Conservation (phyloP, 2,329 filamentous ascomycete genomes). For the Periconia macrospinosa region DNA sequence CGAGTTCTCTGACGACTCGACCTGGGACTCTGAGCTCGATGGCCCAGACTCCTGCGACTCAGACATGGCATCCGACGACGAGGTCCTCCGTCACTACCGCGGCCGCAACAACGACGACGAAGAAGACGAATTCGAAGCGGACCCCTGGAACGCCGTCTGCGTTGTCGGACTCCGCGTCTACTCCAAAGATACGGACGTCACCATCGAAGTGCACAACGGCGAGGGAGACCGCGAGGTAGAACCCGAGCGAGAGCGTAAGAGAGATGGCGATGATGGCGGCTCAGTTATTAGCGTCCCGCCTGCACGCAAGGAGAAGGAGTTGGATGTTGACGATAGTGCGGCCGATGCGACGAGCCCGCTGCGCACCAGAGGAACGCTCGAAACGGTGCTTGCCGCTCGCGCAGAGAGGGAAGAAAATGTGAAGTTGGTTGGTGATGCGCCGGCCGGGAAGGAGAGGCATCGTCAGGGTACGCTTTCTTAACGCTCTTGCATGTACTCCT, state of each 20-base stretch:
- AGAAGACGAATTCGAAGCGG: conserved; percentile 49
- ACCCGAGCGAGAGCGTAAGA: background rate
- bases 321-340: conserved; percentile 46
- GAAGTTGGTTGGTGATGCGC: conserved; percentile 29
- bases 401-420: conserved; percentile 15
- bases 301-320: conserved; percentile 31
- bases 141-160: conserved; percentile 64
- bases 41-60: conserved; percentile 34
- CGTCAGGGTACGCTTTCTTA: conserved; percentile 32
- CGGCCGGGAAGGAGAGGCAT: conserved; percentile 31
- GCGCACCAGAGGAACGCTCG: conserved; percentile 31
- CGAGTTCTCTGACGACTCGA: conserved; percentile 39
- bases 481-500: background rate
- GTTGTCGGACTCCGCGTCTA: conserved; percentile 63
- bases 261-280: conserved; percentile 25
- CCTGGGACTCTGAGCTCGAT: conserved; percentile 46
- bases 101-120: conserved; percentile 31
- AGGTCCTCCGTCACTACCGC: conserved; percentile 23
- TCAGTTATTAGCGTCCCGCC: conserved; percentile 25
- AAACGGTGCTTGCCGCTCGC: conserved; percentile 21
- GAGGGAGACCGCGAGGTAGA: conserved; percentile 26
- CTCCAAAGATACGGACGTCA: conserved; percentile 54
- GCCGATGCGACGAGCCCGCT: conserved; percentile 44
- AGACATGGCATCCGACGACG: conserved; percentile 26
- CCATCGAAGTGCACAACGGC: conserved; percentile 54